Evolutionary conservation across 2,329 filamentous ascomycete genomes (phyloP).

Genomic region (Aspergillus sp.): DNA sequence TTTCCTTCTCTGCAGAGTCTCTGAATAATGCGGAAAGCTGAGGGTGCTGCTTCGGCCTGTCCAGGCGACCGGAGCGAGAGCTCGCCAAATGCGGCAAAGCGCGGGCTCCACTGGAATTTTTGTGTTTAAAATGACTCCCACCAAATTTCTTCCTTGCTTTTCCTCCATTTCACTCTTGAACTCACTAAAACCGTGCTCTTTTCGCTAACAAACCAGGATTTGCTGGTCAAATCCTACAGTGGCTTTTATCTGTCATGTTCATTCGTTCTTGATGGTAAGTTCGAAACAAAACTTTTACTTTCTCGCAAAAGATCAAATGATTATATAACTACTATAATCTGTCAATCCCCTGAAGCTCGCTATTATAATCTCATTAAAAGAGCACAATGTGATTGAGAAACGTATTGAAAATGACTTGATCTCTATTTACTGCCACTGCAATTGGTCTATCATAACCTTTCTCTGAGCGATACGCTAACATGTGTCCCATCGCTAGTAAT

Average conservation of each 20-base stretch:
- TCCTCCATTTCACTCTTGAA: slow-evolving; percentile 14
- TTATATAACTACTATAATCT: slow-evolving; percentile 67
- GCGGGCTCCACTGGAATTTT: slow-evolving; percentile 13
- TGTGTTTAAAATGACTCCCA: slow-evolving; percentile 14
- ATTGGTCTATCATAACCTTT: not conserved
- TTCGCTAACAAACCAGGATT: slow-evolving; percentile 17
- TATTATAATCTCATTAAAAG: slow-evolving; percentile 35
- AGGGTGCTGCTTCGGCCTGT: not conserved
- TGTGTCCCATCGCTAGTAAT: slow-evolving; percentile 14
- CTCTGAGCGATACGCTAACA: slow-evolving; percentile 25
- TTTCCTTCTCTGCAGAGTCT: not conserved
- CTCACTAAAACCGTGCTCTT: not conserved
- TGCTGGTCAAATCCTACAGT: slow-evolving; percentile 29
- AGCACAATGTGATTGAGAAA: slow-evolving; percentile 46
- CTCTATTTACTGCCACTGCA: slow-evolving; percentile 11
- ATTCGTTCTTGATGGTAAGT: slow-evolving; percentile 33
- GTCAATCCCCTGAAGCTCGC: slow-evolving; percentile 75
- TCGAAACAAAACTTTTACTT: not conserved
- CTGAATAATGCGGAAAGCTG: not conserved
- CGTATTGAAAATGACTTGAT: slow-evolving; percentile 39
- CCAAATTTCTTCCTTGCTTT: slow-evolving; percentile 17
- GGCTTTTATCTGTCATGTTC: slow-evolving; percentile 8
- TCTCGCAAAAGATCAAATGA: slow-evolving; percentile 53
- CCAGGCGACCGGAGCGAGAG: not conserved
- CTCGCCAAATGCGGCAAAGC: slow-evolving; percentile 16